Conservation (phyloP, 345 rosid genomes). For the Eucalyptus pauciflora region DNA sequence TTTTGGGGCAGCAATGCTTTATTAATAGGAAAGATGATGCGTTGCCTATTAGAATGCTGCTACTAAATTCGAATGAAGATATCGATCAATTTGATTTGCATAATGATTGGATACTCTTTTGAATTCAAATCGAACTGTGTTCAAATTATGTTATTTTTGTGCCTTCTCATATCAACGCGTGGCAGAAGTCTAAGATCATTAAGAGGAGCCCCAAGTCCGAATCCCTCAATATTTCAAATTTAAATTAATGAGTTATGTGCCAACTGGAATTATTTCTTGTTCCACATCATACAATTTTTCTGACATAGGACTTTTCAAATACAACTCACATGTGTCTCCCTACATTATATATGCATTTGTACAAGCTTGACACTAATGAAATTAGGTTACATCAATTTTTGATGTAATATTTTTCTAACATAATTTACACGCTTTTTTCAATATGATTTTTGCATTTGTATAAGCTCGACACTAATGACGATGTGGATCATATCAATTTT, state of each 20-base stretch:
- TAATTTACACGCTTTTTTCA: accelerated
- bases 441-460: not conserved
- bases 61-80: no score
- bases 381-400: no score
- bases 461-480: not conserved
- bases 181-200: not conserved
- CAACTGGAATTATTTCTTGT: accelerated
- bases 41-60: not conserved
- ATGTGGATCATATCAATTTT: not conserved
- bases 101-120: not conserved
- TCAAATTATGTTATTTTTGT: not conserved
- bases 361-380: no score
- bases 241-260: not conserved
- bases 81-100: no score
- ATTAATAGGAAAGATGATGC: not conserved
- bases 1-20: not conserved
- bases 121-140: accelerated
- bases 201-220: not conserved
- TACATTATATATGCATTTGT: not conserved
- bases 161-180: accelerated
- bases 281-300: not conserved
- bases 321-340: accelerated
- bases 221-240: accelerated
- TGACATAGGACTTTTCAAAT: not conserved
- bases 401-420: no score